A percentile compares a stretch with the other conserved stretches of the same genome.
These are phyloP conservation scores for Luzula sylvatica DNA, from an alignment of 176 grass and related monocot genomes.

Conservation along the genomic window DNA sequence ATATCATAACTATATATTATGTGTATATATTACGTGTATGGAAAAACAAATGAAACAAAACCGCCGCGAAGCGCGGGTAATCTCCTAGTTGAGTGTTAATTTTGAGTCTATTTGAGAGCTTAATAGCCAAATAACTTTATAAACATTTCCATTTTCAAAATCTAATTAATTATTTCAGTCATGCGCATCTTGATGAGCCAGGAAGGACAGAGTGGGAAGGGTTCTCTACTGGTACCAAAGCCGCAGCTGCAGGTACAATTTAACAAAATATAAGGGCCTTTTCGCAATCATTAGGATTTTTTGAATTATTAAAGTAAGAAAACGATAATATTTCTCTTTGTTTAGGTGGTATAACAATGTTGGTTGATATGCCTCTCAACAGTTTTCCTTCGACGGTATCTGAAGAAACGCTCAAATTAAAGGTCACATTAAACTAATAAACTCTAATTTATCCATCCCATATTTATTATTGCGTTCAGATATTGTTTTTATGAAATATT, in stretches of 20 bases:
- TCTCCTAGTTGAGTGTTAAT: slow-evolving; percentile 2
- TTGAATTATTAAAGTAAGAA: no score
- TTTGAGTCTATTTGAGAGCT: neutral
- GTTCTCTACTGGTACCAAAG: slow-evolving; percentile 84
- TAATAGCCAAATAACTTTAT: no score
- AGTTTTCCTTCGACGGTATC: slow-evolving; percentile 79
- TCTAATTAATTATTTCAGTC: slow-evolving; percentile 31
- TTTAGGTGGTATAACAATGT: slow-evolving; percentile 87
- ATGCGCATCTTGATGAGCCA: slow-evolving; percentile 81
- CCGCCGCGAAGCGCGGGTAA: no score
- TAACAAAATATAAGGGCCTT: neutral
- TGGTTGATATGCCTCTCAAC: slow-evolving; percentile 98
- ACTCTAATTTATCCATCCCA: no score
- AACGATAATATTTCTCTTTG: neutral
- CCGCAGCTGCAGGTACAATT: slow-evolving; percentile 89
- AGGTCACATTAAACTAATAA: slow-evolving; percentile 55
- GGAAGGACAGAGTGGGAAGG: slow-evolving; percentile 90
- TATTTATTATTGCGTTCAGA: no score
- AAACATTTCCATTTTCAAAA: no score
- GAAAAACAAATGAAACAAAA: no score
- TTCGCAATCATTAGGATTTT: no score
- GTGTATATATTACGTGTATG: no score
- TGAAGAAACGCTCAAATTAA: slow-evolving; percentile 76
- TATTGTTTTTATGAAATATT: slow-evolving; percentile 16
- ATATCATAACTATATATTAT: no score